These are phyloP conservation scores for Fusarium sp. DNA, from an alignment of 2,329 filamentous ascomycete species.

Conservation along the genomic window DNA sequence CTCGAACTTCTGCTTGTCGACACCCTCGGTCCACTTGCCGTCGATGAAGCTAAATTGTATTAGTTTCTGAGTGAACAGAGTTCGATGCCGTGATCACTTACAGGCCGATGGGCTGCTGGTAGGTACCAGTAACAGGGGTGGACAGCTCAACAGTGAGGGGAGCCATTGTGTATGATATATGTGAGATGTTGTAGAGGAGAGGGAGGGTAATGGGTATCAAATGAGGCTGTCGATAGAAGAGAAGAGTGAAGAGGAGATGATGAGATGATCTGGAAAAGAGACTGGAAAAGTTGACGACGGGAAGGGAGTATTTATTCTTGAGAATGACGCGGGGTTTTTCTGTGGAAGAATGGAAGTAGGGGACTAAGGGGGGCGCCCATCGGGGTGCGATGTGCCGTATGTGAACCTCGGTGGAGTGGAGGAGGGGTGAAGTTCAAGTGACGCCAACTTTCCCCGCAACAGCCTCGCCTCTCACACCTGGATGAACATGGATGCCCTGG, in stretches of 20 bases:
- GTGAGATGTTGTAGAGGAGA: constrained; percentile 10
- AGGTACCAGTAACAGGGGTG: constrained; percentile 71
- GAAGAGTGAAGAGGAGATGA: constrained; percentile 14
- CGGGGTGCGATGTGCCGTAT: constrained; percentile 10
- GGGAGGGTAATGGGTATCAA: constrained; percentile 36
- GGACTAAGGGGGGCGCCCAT: constrained; percentile 8
- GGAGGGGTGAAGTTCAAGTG: constrained; percentile 31
- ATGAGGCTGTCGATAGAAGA: constrained; percentile 20
- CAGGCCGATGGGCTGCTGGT: constrained; percentile 70
- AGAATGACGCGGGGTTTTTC: constrained; percentile 38
- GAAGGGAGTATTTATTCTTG: constrained; percentile 42
- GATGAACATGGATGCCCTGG: constrained; percentile 3
- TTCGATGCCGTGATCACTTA: constrained; percentile 50
- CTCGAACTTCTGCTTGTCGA: constrained; percentile 90
- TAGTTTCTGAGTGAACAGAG: constrained; percentile 19
- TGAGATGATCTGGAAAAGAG: constrained; percentile 40
- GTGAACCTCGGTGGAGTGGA: constrained; percentile 24
- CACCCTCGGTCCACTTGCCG: constrained; percentile 83
- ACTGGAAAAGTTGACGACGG: constrained; percentile 23
- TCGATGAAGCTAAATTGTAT: constrained; percentile 77
- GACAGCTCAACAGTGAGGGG: constrained; percentile 67
- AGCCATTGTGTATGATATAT: constrained; percentile 37
- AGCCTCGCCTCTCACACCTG: constrained; percentile 37
- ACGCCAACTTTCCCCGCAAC: constrained; percentile 42
- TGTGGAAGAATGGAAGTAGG: constrained; percentile 23